Evolutionary conservation across 495 filamentous ascomycete species (phyloP).

Genomic region (Xylaria palmicola): DNA sequence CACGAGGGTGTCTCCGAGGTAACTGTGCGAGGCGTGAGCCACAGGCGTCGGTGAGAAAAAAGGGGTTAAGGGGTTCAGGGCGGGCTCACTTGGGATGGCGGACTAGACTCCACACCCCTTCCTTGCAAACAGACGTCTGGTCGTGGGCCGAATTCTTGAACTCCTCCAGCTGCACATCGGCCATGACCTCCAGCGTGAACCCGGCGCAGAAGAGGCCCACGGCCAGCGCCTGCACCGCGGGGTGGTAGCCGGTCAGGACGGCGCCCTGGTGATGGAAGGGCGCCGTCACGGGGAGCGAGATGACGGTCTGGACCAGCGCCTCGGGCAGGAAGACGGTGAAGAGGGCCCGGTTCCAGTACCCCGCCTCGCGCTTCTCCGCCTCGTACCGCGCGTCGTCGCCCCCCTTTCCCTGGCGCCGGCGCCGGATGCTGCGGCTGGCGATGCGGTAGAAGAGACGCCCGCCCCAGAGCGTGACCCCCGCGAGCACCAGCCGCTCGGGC

Average conservation of each 20-base stretch:
- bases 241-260: constrained; percentile 21
- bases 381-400: constrained; percentile 58
- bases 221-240: constrained; percentile 41
- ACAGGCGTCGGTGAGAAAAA: too few species aligned
- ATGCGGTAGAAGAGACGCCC: constrained; percentile 54
- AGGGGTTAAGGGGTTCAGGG: background rate
- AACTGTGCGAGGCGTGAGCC: constrained; percentile 36
- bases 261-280: constrained; percentile 45
- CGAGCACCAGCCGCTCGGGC: constrained; percentile 51
- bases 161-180: constrained; percentile 51
- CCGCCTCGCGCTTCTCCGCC: constrained; percentile 43
- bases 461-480: constrained; percentile 56
- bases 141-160: constrained; percentile 33
- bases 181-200: constrained; percentile 52
- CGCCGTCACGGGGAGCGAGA: constrained; percentile 53
- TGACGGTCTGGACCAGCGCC: constrained; percentile 50
- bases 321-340: constrained; percentile 55
- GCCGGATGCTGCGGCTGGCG: constrained; percentile 36
- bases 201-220: constrained; percentile 56
- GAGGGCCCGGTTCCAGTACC: constrained; percentile 54
- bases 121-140: constrained; percentile 41
- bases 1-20: constrained; percentile 56
- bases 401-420: constrained; percentile 32
- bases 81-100: constrained; percentile 61
- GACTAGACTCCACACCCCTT: constrained; percentile 60